These are phyloP conservation scores for Ensete ventricosum DNA, from an alignment of 176 grass and related monocot genomes.

Conservation along the genomic window DNA sequence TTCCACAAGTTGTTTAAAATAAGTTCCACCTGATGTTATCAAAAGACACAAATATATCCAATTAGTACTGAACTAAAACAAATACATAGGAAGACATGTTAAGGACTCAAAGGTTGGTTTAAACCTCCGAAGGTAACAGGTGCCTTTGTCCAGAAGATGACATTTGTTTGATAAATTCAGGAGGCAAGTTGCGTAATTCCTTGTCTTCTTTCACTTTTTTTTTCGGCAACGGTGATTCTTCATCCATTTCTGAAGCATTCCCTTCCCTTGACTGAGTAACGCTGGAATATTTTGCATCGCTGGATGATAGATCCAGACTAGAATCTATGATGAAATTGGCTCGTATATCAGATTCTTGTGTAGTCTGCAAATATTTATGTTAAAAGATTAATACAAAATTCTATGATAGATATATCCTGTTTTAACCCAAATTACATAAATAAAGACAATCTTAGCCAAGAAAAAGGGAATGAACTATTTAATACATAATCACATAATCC, in stretches of 20 bases:
- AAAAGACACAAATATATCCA: conserved; percentile 14
- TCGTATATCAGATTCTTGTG: conserved; percentile 33
- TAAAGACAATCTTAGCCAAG: too few species aligned
- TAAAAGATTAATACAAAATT: conserved; percentile 6
- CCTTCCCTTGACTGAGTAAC: conserved; percentile 27
- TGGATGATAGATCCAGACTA: conserved; percentile 4
- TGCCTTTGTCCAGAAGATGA: conserved; percentile 50
- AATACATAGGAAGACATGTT: conserved; percentile 13
- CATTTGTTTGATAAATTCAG: conserved; percentile 45
- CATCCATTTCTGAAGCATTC: conserved; percentile 39
- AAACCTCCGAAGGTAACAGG: conserved; percentile 64
- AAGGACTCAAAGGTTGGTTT: not conserved
- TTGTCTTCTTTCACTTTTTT: conserved; percentile 21
- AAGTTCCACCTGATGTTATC: conserved; percentile 53
- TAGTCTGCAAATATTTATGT: conserved; percentile 37
- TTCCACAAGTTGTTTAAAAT: conserved; percentile 75
- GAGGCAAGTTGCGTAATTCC: conserved; percentile 25
- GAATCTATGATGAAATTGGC: not conserved
- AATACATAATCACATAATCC: too few species aligned
- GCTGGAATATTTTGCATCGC: conserved; percentile 22
- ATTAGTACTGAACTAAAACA: conserved; percentile 9
- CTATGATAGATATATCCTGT: too few species aligned
- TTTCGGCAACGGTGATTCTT: conserved; percentile 24
- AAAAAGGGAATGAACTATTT: too few species aligned
- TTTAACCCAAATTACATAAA: too few species aligned